Evolutionary conservation across 106 monocot genomes (phyloP).

Genomic region (Amphibolis antarctica): DNA sequence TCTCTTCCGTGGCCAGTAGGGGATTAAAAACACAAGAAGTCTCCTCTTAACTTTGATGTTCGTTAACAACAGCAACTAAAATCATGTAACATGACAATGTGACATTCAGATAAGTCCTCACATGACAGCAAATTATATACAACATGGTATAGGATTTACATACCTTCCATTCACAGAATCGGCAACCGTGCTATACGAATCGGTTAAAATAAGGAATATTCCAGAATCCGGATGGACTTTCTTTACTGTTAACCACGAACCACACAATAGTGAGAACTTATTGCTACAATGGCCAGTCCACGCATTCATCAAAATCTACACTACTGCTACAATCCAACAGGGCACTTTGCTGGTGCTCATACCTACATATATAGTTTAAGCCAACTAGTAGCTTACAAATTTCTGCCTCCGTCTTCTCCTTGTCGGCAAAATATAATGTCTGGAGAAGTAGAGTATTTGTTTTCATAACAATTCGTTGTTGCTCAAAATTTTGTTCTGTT

Average conservation of each 20-base stretch:
- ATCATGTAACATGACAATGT: no score
- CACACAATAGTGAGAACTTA: conserved; percentile 11
- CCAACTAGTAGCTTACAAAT: conserved; percentile 87
- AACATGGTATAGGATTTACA: not conserved
- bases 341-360: conserved; percentile 91
- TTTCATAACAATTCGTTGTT: conserved; percentile 55
- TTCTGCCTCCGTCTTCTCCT: conserved; percentile 62
- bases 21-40: no score
- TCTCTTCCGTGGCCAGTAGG: no score
- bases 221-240: not conserved
- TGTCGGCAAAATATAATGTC: conserved; percentile 85
- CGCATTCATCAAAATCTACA: conserved; percentile 64
- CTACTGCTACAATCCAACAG: conserved; percentile 76
- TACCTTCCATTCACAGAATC: not conserved
- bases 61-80: no score
- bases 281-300: conserved; percentile 54
- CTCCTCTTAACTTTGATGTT: no score
- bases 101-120: no score
- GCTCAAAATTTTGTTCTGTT: conserved; percentile 82
- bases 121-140: not conserved
- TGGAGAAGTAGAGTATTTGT: conserved; percentile 56
- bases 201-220: not conserved
- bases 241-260: not conserved
- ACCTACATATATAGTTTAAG: conserved; percentile 86
- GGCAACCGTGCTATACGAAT: not conserved